Base-by-base conservation (phyloP, 2,329 filamentous ascomycete species). In the Xylariaceae sp. region DNA sequence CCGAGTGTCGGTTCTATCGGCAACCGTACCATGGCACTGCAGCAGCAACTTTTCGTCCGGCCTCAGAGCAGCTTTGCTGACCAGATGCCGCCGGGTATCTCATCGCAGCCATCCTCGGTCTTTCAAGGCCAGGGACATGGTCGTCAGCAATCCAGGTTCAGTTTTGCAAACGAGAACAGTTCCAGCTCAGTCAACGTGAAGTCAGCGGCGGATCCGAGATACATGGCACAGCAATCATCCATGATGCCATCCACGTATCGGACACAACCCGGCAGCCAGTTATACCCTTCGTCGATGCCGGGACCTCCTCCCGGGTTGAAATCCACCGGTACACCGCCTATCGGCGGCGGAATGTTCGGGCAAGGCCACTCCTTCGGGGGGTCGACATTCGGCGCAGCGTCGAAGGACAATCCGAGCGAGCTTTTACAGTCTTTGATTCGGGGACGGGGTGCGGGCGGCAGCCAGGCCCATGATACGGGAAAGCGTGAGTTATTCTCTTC, bases 401-500 rank as follows among this genome's bases (percentile, higher is more conserved):
- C 87, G 59, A 92, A 95, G 75, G 93, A 96, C 66, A 80, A 63
- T 60, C 76, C 79, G 58, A 80, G 87, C 64, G 89, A 93, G 65
- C 80, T 95, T 72, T 84, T 96, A 77, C 89, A 92, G 73, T 90
- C 91, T 73, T 80, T 96, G 70, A 83, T 96, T 71, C 87, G 92
- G 70, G 84, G 85, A 71, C 85, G 86, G 70, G 83, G 83, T 70
- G 81, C 83, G 69, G 83, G 83, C 73, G 85, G 83, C 73, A 84
- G 82, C 74, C 89, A 91, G 77, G 82, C 83, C 74, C 88, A 90
- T 77, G 92, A 96, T 79, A 84, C 87, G 77, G 88, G 87, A 87
- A 96, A 96, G 91, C 92, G 92, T 96, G 92, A 96, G 92, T 96
- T 89, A 83, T 89, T 93, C 86, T 90, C 91, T 88, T 90, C 89